Base-by-base conservation (phyloP, 2,329 filamentous ascomycete genomes). In the Metarhizium guizhouense region DNA sequence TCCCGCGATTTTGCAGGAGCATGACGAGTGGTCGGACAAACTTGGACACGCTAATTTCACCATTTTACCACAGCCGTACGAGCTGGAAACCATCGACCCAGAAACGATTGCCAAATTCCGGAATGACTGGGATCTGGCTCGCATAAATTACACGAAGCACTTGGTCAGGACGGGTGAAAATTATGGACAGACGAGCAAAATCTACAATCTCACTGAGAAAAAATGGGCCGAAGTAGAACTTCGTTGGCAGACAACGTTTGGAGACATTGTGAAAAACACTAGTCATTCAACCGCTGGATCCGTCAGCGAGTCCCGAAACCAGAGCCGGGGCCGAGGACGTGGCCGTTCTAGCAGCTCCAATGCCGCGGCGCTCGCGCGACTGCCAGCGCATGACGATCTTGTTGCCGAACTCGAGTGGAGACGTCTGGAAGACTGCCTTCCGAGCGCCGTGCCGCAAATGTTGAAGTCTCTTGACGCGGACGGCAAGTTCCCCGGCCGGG, bases 1-100 rank as follows among this genome's bases (percentile, higher is more conserved):
- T 16, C 82, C 85, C 4, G 79, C 82, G 4, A 83, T 91, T 59
- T 74, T 85, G 36, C 83, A 87, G 55, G 82, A 84, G 6, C 78
- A 85, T 52, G 90, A 95, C 67, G 84, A 86, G 61, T 96, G 93
- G 93, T 87, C 89, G 1, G 83, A 87, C 65, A 84, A 84, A 56
- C 82, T 97, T 14, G 93, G 93, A 32, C 92, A 97, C 68, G 92
- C 92, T 60, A 96, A 97, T 74, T 96, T 95, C 69, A 92, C 83
- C 63, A 95, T 97, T 62, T 75, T 82, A 25, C 92, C 92, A 0
- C 82, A 86, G 67, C 93, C 92, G 0, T 96, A 96, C 65, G 71
- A 82, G 8, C 86, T 90, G 0, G 79, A 84, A 16, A 67, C 67
- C 3, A 82, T 82, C 59, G 83, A 87, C 60, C 66, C 85, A 10